Percentiles rank a stretch among this genome's conserved stretches.
phyloP scores from a whole-genome alignment of 1,284 basidiomycete species.

The Pholiota adiposa region DNA sequence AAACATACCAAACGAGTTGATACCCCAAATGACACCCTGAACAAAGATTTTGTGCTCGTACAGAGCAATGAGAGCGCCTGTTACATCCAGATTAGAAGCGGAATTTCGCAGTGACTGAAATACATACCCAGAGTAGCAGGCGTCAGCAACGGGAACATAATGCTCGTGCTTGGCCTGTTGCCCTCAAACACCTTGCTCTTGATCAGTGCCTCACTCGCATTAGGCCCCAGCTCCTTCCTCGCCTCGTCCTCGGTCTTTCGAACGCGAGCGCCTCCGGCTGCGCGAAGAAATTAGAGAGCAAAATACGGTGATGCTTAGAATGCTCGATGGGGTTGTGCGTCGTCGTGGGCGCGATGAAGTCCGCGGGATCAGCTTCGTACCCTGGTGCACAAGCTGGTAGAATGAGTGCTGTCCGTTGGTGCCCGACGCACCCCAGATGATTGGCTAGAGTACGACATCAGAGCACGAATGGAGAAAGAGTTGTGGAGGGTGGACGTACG shows the following conservation, averaged over 20 bases:
- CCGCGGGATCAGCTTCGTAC: slow-evolving; percentile 90
- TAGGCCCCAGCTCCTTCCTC: slow-evolving; percentile 76
- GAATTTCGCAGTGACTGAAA: no score
- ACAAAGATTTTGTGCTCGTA: slow-evolving; percentile 99
- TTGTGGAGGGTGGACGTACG: slow-evolving; percentile 49
- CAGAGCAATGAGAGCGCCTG: slow-evolving; percentile 82
- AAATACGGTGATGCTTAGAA: slow-evolving; percentile 95
- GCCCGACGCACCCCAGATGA: slow-evolving; percentile 98
- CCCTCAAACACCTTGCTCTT: slow-evolving; percentile 99
- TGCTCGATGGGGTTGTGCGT: slow-evolving; percentile 88
- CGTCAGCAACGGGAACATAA: slow-evolving; percentile 92
- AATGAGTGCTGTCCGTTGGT: slow-evolving; percentile 99
- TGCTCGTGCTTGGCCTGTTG: slow-evolving; percentile 96
- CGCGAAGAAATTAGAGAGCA: slow-evolving; percentile 98
- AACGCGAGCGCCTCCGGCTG: slow-evolving; percentile 98
- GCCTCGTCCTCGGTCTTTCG: slow-evolving; percentile 94
- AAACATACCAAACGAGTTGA: slow-evolving; percentile 89
- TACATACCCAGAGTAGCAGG: slow-evolving; percentile 80
- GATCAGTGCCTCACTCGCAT: slow-evolving; percentile 81
- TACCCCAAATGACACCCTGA: slow-evolving; percentile 96
- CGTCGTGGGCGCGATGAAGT: slow-evolving; percentile 95
- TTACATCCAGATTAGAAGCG: neutral
- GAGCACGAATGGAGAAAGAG: neutral
- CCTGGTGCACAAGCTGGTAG: slow-evolving; percentile 98
- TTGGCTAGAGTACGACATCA: slow-evolving; percentile 61